Conservation (phyloP, 1,284 basidiomycete genomes). For the Pisolithus thermaeus region DNA sequence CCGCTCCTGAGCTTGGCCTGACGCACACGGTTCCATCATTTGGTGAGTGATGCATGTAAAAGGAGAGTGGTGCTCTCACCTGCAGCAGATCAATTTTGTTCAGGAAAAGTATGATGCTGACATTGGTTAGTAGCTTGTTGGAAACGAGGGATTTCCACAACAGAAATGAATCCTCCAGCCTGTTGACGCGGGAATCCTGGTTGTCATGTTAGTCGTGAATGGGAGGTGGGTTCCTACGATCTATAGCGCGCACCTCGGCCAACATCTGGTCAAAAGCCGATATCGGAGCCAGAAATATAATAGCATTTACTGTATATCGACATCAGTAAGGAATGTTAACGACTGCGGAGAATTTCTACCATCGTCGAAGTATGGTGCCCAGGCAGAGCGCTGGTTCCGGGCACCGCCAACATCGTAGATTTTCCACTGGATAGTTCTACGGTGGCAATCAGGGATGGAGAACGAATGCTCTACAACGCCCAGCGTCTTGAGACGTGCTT, state of each 20-base stretch:
- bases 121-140: constrained; percentile 60
- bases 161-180: constrained; percentile 68
- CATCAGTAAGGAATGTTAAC: constrained; percentile 1
- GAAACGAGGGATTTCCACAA: constrained; percentile 66
- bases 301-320: constrained; percentile 59
- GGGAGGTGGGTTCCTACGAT: not conserved
- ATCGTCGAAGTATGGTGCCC: constrained; percentile 80
- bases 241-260: constrained; percentile 47
- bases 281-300: constrained; percentile 80
- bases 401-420: constrained; percentile 80
- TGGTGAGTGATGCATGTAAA: not conserved
- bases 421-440: constrained; percentile 62
- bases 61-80: constrained; percentile 29
- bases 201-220: constrained; percentile 2
- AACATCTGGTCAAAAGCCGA: constrained; percentile 80
- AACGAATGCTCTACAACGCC: constrained; percentile 76
- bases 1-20: constrained; percentile 70
- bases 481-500: constrained; percentile 65
- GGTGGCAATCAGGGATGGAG: constrained; percentile 51
- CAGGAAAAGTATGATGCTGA: constrained; percentile 71
- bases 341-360: constrained; percentile 37
- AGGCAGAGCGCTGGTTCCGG: constrained; percentile 68
- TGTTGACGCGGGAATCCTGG: constrained; percentile 64
- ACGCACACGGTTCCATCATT: constrained; percentile 1
- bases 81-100: constrained; percentile 74